Percentiles rank a stretch among this genome's conserved stretches.
Evolutionary conservation across 257 asterid genomes (phyloP).

Genomic region (Solanum boliviense): DNA sequence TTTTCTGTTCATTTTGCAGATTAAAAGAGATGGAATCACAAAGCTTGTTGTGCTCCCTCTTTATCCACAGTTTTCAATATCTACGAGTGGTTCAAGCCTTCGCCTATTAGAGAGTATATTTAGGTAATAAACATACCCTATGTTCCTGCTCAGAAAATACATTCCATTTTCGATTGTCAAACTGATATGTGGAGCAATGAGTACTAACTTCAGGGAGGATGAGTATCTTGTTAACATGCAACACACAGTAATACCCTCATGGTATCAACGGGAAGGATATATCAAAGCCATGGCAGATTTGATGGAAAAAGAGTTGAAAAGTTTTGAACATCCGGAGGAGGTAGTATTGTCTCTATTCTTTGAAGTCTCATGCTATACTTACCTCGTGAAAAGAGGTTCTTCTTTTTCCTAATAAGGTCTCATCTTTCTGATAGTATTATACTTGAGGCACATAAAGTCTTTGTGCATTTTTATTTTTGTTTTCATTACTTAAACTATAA

Average conservation of each 20-base stretch:
- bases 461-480: not conserved
- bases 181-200: constrained; percentile 13
- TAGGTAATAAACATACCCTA: constrained; percentile 33
- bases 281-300: constrained; percentile 92
- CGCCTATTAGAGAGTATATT: constrained; percentile 88
- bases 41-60: constrained; percentile 97
- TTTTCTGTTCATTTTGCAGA: constrained; percentile 26
- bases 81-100: constrained; percentile 98
- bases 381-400: not conserved
- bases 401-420: not conserved
- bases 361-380: not conserved
- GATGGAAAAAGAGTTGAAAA: constrained; percentile 74
- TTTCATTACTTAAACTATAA: not conserved
- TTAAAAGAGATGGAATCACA: constrained; percentile 71
- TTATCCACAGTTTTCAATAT: constrained; percentile 96
- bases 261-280: constrained; percentile 99
- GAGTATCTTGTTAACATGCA: constrained; percentile 97
- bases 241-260: constrained; percentile 98
- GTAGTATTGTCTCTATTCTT: constrained; percentile 25
- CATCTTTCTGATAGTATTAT: not conserved
- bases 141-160: not conserved
- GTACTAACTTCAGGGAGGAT: constrained; percentile 63
- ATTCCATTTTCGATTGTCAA: not conserved
- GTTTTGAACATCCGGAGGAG: constrained; percentile 66
- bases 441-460: not conserved